Conservation (phyloP, 2,329 filamentous ascomycete genomes). For the Diplodia sapinea region DNA sequence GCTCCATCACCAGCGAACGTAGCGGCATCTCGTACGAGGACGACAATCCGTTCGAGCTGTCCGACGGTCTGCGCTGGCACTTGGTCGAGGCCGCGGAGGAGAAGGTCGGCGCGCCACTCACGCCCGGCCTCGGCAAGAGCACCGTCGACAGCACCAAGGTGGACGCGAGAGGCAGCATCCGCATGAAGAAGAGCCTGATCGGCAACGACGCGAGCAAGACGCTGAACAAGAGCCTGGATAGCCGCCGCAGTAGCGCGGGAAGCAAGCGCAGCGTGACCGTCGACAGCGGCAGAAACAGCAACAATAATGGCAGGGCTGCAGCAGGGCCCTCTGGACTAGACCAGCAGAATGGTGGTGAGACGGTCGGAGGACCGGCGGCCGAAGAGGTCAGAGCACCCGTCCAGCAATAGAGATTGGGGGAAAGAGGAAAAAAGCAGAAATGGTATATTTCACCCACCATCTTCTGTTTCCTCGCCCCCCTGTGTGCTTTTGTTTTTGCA, state of each 20-base stretch:
- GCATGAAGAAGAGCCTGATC: conserved; percentile 51
- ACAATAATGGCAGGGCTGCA: conserved; percentile 36
- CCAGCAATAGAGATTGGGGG: conserved; percentile 10
- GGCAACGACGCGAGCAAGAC: conserved; percentile 56
- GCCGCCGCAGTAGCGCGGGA: conserved; percentile 83
- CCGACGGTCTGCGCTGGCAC: conserved; percentile 94
- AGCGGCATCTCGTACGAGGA: conserved; percentile 68
- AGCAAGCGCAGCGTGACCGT: conserved; percentile 73
- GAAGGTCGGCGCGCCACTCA: conserved; percentile 85
- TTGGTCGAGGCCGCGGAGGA: conserved; percentile 92
- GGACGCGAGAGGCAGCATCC: conserved; percentile 76
- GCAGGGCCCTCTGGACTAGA: conserved; percentile 37
- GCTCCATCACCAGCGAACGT: conserved; percentile 56
- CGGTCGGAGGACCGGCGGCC: conserved; percentile 33
- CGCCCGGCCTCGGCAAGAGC: conserved; percentile 86
- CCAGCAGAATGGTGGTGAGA: conserved; percentile 36
- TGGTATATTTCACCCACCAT: conserved; percentile 12
- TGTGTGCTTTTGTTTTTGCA: not conserved
- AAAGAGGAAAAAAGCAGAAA: conserved; percentile 33
- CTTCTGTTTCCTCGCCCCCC: not conserved
- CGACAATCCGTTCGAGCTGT: conserved; percentile 96
- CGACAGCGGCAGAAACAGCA: conserved; percentile 34
- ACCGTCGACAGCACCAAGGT: conserved; percentile 89
- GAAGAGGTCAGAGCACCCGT: conserved; percentile 30
- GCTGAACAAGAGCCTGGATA: conserved; percentile 84